These are phyloP conservation scores for Pleurotus tuoliensis DNA, from an alignment of 768 basidiomycete species.

Conservation along the genomic window DNA sequence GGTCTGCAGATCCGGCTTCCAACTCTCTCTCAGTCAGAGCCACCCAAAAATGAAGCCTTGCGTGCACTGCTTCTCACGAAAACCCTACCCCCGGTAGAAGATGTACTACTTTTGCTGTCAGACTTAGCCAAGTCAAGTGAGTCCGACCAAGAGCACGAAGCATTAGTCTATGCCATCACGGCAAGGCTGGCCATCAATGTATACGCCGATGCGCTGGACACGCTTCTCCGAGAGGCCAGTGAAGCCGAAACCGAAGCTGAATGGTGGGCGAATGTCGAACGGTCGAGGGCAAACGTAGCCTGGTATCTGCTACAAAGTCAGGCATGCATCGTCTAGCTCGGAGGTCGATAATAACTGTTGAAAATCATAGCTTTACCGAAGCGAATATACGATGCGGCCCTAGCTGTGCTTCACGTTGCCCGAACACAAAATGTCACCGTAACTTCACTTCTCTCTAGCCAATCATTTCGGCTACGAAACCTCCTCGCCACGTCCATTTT, in stretches of 20 bases:
- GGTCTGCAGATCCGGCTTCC: constrained; percentile 3
- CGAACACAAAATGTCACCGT: constrained; percentile 40
- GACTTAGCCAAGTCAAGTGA: background rate
- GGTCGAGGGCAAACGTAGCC: constrained; percentile 50
- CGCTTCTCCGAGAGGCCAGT: constrained; percentile 62
- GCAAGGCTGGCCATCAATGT: constrained; percentile 49
- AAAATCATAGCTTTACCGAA: constrained; percentile 38
- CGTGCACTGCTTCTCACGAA: constrained; percentile 3
- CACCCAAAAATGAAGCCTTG: background rate
- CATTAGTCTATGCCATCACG: constrained; percentile 40
- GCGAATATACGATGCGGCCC: constrained; percentile 33
- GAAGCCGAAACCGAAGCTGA: constrained; percentile 72
- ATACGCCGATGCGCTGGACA: constrained; percentile 64
- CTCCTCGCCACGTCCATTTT: constrained; percentile 59
- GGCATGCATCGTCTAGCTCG: constrained; percentile 17
- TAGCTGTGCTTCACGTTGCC: constrained; percentile 38
- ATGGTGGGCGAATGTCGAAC: constrained; percentile 79
- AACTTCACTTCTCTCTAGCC: constrained; percentile 42
- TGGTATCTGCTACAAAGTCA: constrained; percentile 79
- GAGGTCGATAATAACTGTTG: too few relatives aligned
- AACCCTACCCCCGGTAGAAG: constrained; percentile 1
- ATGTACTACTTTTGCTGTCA: background rate
- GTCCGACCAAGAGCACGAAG: constrained; percentile 29
- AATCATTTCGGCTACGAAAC: constrained; percentile 39
- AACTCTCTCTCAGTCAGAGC: background rate